Evolutionary conservation across 2,329 filamentous ascomycete genomes (phyloP), one percentile per base, ranked within the genome.

Genomic region (Cytospora piceae): DNA sequence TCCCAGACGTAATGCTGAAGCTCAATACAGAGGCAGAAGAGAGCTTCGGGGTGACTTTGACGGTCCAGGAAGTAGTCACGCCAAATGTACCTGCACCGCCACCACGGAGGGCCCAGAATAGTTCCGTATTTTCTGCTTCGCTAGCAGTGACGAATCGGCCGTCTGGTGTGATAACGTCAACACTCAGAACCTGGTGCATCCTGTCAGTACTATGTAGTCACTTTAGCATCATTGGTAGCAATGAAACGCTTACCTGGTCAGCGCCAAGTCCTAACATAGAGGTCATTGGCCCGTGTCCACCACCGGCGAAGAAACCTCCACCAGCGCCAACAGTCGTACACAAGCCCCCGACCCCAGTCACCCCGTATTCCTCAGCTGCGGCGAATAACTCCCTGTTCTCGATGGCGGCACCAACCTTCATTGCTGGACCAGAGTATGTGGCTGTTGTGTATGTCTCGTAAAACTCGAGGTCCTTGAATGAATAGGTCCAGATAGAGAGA

Each of bases 361-460:
- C 76, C 0, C 80, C 81, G 39, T 81, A 72, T n/a, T 79, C 73
- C 15, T 81, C 71, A 2, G 83, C 84, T 49, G 78, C 79, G 34
- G 79, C 78, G 70, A 87, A 87, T 1, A 85, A 73, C 67, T 87
- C 84, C 42, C 75, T 74, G 1, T 32, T 81, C 63, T 83, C 78
- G 11, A 87, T 80, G 61, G 85, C 85, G 12, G 83, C 79, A 2
- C 83, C 85, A 22, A 85, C 74, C 70, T 82, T 85, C 67, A 85
- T 77, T 0, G 83, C 83, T 2, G 79, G 75, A 0, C 83, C 69
- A 34, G 32, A 34, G 32, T 66, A 51, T 42, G 8, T 68, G 61
- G 67, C 65, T 7, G 68, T 52, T 31, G 68, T 67, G 7, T 8
- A 12, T 2, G 32, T 34, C 57, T 49, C 39, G 72, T 73, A 11